A percentile compares a stretch with the other conserved stretches of the same genome.
Conservation (phyloP, 192 early-diverging fungal species). For the Umbelopsis sp. region DNA sequence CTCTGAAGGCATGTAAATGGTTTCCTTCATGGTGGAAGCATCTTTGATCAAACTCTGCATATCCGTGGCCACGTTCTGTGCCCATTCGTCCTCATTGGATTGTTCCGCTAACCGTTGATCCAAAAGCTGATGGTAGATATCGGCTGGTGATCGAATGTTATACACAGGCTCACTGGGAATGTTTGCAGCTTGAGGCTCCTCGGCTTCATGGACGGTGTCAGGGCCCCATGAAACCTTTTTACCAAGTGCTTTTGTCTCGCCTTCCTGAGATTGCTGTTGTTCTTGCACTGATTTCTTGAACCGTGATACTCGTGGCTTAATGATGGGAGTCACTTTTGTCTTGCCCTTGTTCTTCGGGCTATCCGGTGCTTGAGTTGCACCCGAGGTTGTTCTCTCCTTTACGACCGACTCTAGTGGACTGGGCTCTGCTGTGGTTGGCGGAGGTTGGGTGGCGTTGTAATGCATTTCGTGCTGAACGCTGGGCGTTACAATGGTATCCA, state of each 20-base stretch:
- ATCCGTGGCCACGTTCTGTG: neutral
- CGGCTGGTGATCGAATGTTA: conserved; percentile 28
- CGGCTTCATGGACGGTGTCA: neutral
- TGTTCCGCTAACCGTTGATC: conserved; percentile 1
- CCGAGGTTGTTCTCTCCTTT: neutral
- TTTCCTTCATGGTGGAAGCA: conserved; percentile 21
- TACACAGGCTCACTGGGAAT: neutral
- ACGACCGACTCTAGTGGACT: conserved; percentile 21
- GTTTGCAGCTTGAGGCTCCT: neutral
- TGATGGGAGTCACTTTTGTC: neutral
- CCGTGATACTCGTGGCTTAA: conserved; percentile 39
- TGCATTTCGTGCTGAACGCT: neutral
- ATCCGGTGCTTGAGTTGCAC: neutral
- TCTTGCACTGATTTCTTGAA: conserved; percentile 32
- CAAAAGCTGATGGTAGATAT: conserved; percentile 35
- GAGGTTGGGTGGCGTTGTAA: neutral
- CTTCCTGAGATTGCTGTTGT: conserved; percentile 27
- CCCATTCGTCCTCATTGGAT: neutral
- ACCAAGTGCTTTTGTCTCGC: neutral
- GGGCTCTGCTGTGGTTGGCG: conserved; percentile 27
- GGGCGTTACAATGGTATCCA: neutral
- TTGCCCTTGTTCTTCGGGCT: neutral
- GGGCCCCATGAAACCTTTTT: conserved; percentile 10
- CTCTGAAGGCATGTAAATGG: conserved; percentile 31
- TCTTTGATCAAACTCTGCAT: neutral